Evolutionary conservation across 2,329 filamentous ascomycete genomes (phyloP), one percentile per base, ranked within the genome.

Genomic region (Verticillium isaacii): DNA sequence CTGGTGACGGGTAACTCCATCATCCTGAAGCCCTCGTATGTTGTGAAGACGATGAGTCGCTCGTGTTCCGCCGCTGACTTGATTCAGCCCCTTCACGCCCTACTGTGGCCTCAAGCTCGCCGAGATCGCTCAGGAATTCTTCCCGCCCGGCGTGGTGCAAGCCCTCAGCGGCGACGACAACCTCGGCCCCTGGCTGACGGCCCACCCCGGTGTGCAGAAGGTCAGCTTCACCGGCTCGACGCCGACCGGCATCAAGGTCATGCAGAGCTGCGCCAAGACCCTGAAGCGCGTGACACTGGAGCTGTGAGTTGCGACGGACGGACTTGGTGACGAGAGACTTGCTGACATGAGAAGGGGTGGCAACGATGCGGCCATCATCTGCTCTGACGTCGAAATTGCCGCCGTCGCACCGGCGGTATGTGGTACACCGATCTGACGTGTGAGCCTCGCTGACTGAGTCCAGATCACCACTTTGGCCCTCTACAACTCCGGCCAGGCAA

Each of bases 161-260:
- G 82, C 78, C 0, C 72, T 89, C 2, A 82, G 82, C 59, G 87
- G 86, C 7, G 84, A 84, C 59, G 85, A 89, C 66, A 75, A 78
- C 52, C 80, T 89, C 6, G 87, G 87, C 3, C 84, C 82, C 0
- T 79, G 78, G 78, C 71, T 89, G 57, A 87, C 84, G 0, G 72
- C 69, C 17, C 86, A 89, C 66, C 83, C 84, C 0, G 82, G 78
- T n/a, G 80, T 89, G 59, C 78, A 81, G 61, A 89, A 87, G 77
- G 82, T 89, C 68, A 80, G 78, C 65, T 89, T 89, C 73, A 89
- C 87, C 0, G 86, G 87, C 2, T 87, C 83, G 12, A 83, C 78
- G 7, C 75, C 77, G 0, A 87, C 83, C 0, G 86, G 86, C 4
- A 88, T 87, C 75, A 80, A 80, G 71, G 82, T 89, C 60, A 82